Conservation (phyloP, 768 basidiomycete genomes). For the Tremella fuciformis region DNA sequence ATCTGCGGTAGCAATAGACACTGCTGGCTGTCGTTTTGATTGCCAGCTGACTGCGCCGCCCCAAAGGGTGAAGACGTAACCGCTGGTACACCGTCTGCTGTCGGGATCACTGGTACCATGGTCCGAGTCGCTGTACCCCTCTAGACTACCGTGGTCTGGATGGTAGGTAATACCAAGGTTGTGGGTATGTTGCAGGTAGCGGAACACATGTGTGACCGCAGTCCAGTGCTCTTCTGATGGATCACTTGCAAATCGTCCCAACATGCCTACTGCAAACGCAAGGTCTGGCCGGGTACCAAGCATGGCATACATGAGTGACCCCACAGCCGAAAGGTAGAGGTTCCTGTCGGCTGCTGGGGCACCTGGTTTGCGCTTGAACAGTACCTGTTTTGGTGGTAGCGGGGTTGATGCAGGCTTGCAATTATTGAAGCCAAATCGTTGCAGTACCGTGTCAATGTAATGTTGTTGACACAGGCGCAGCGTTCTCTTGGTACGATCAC, state of each 20-base stretch:
- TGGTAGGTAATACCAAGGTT: constrained; percentile 18
- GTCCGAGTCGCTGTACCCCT: constrained; percentile 42
- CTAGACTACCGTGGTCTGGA: not conserved
- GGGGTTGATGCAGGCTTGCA: not conserved
- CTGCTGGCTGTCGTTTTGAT: constrained; percentile 52
- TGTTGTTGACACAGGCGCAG: constrained; percentile 12
- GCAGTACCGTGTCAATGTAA: constrained; percentile 5
- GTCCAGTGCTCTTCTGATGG: constrained; percentile 1
- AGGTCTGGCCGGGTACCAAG: constrained; percentile 47
- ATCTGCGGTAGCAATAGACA: constrained; percentile 54
- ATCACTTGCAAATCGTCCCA: constrained; percentile 9
- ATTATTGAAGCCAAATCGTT: not conserved
- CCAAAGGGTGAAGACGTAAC: constrained; percentile 52
- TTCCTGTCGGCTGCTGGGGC: not conserved
- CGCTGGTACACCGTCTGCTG: constrained; percentile 36
- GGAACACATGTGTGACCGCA: constrained; percentile 21
- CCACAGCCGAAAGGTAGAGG: constrained; percentile 44
- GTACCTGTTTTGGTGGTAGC: constrained; percentile 6
- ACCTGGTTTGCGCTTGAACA: not conserved
- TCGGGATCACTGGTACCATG: constrained; percentile 8
- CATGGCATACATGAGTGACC: constrained; percentile 47
- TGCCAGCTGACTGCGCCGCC: constrained; percentile 52
- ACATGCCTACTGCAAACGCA: constrained; percentile 8
- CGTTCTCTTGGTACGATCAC: constrained; percentile 3
- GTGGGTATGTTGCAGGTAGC: constrained; percentile 24